Base-by-base conservation (phyloP, 2,329 filamentous ascomycete genomes). In the Neonectria sp. region DNA sequence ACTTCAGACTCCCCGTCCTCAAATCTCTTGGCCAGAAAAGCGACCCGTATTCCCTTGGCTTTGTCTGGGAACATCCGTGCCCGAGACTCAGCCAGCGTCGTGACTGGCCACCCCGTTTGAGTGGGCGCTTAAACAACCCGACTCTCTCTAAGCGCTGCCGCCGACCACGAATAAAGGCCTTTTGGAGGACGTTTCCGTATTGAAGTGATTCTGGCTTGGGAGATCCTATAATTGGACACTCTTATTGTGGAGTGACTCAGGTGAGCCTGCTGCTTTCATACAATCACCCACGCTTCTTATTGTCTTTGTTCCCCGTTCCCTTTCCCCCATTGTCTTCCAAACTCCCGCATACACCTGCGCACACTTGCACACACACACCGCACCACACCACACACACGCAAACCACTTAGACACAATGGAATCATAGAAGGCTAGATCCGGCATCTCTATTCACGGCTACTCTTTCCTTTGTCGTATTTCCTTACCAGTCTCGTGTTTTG, bases 111-210 rank as follows among this genome's bases (percentile, higher is more conserved):
- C 65, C 48, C 15, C 53, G 53, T 63, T 68, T 75, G 48, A 24
- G 63, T 59, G 67, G 74, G 74, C 74, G 74, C 71, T 75, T 74
- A 75, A 48, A 63, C 57, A 61, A 58, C 65, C 60, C 40, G 43
- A 49, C 15, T 55, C 43, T 60, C 65, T 66, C 73, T 72, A 76
- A 76, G 74, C 74, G 74, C 74, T 69, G 71, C 68, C 72, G 68
- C 70, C 65, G 53, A 64, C 51, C 49, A 67, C 62, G 60, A 49
- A 68, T 68, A 65, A 66, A 71, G 68, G 33, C 55, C 58, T 48
- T 48, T 63, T 31, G 45, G 53, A 65, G 35, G 46, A 53, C 45
- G 69, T 68, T 68, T 72, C 68, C 66, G 55, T 25, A 65, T 51
- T 53, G n/a, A 67, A 62, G 60, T 67, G 61, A 61, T 70, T 58